Conservation (phyloP, 805 yeast species). For the Hanseniaspora nectarophila region DNA sequence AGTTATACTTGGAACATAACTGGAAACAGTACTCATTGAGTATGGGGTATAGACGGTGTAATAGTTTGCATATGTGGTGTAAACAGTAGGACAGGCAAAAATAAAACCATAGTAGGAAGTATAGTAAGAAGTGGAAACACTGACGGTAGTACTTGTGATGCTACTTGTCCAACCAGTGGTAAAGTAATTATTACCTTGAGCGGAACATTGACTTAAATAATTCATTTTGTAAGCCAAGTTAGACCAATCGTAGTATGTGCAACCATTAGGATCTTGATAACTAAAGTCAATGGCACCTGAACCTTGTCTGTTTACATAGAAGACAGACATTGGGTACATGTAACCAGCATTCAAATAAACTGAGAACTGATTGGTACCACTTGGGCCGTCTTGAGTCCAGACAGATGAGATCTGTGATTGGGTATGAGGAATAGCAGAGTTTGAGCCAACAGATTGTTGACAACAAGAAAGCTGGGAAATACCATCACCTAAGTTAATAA, state of each 20-base stretch:
- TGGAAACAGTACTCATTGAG: slow-evolving; percentile 3
- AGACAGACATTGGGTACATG: slow-evolving; percentile 26
- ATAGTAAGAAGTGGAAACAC: too few species aligned
- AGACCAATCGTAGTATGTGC: slow-evolving; percentile 17
- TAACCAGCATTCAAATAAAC: slow-evolving; percentile 21
- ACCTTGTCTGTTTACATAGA: slow-evolving; percentile 20
- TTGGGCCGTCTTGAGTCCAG: slow-evolving; percentile 12
- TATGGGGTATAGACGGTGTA: slow-evolving; percentile 14
- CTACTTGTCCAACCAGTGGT: slow-evolving; percentile 15
- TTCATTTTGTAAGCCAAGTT: slow-evolving; percentile 17
- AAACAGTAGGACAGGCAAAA: too few species aligned
- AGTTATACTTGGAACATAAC: neutral
- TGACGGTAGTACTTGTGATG: slow-evolving; percentile 13
- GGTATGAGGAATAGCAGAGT: slow-evolving; percentile 10
- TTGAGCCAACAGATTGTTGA: too few species aligned
- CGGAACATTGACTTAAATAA: slow-evolving; percentile 5
- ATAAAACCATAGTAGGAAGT: too few species aligned
- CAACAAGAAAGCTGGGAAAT: slow-evolving; percentile 10
- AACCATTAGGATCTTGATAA: slow-evolving; percentile 21
- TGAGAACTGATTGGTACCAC: slow-evolving; percentile 12
- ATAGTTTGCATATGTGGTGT: neutral
- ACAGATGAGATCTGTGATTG: slow-evolving; percentile 10
- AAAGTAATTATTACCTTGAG: slow-evolving; percentile 4
- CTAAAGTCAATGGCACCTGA: slow-evolving; percentile 17
- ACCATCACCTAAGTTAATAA: slow-evolving; percentile 15